Percentiles rank a stretch among this genome's conserved stretches.
phyloP scores from a whole-genome alignment of 306 rosid genomes.

The Vigna mungo region DNA sequence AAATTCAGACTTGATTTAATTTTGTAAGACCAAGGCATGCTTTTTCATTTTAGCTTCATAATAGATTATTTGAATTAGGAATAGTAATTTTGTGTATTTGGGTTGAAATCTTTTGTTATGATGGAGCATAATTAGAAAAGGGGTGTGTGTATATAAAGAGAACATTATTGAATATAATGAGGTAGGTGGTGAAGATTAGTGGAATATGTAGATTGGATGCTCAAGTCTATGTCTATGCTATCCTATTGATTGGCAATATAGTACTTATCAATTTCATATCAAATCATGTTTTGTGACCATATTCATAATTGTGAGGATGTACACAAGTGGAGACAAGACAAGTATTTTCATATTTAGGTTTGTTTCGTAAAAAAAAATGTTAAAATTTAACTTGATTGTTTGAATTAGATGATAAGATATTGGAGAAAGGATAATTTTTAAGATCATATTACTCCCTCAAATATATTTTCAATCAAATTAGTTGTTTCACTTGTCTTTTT shows the following conservation, averaged over 20 bases:
- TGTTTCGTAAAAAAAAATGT: background rate
- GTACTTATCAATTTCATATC: constrained; percentile 45
- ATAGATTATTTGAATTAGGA: background rate
- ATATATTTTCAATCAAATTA: too few relatives aligned
- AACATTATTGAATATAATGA: constrained; percentile 69
- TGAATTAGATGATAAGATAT: too few relatives aligned
- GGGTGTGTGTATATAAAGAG: constrained; percentile 54
- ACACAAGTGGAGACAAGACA: background rate
- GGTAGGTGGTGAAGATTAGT: constrained; percentile 58
- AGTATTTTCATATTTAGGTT: background rate
- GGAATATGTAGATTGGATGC: constrained; percentile 60
- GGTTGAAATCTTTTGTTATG: constrained; percentile 55
- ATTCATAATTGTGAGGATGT: background rate
- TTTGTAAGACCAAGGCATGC: too few relatives aligned
- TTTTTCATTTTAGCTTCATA: too few relatives aligned
- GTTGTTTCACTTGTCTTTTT: too few relatives aligned
- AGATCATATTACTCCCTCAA: too few relatives aligned
- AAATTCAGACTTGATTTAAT: too few relatives aligned
- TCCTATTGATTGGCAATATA: constrained; percentile 45
- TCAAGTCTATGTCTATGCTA: constrained; percentile 51
- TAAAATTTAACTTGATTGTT: background rate
- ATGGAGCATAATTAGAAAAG: constrained; percentile 62
- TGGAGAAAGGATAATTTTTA: too few relatives aligned
- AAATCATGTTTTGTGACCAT: constrained; percentile 26
- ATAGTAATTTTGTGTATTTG: constrained; percentile 35